Base-by-base conservation (phyloP, 805 yeast species). In the Myxozyma mucilagina region DNA sequence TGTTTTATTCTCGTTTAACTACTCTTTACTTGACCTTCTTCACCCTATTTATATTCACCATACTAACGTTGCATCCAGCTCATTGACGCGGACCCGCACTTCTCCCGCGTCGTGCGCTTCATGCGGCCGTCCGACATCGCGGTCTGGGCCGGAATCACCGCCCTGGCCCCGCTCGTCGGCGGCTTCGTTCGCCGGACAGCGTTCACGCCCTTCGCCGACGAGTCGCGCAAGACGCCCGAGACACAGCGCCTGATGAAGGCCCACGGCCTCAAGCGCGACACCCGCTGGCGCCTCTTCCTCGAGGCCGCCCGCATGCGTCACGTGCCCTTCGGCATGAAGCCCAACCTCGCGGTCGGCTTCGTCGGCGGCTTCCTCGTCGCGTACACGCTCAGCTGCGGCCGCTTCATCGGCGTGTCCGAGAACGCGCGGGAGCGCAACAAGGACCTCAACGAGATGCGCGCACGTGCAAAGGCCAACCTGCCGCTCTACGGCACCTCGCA, bases 21-120 rank as follows among this genome's bases (percentile, higher is more conserved):
- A 11, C 7, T 47, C 36, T 43, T 43, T 7, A 16, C 8, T 9
- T 16, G 7, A 6, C n/a, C 29, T 43, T 6, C 13, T 47, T 31
- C 16, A 5, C 10, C 18, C 7, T 24, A 6, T 10, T 14, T 7
- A 8, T 47, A 9, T 43, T 49, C 34, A 36, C 53, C 3, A 10
- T 11, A 10, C 18, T 10, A 24, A 6, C 8, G 5, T 9, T 13
- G 13, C 6, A 16, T n/a, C 18, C 42, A 63, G 83, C 69, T 80
- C 57, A 90, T 89, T 69, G 96, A 89, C 72, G 79, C 82, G 54
- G 96, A 89, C 73, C 96, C 96, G 35, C 84, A 84, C 66, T 87
- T 89, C 75, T 70, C 73, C 42, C 80, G 89, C 61, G 96, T 90
- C 35, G 85, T 89, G 13, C 76, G 84, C 48, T 90, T 86, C 76